Conservation (phyloP, 208 protist genomes). For the Leishmania turanica region DNA sequence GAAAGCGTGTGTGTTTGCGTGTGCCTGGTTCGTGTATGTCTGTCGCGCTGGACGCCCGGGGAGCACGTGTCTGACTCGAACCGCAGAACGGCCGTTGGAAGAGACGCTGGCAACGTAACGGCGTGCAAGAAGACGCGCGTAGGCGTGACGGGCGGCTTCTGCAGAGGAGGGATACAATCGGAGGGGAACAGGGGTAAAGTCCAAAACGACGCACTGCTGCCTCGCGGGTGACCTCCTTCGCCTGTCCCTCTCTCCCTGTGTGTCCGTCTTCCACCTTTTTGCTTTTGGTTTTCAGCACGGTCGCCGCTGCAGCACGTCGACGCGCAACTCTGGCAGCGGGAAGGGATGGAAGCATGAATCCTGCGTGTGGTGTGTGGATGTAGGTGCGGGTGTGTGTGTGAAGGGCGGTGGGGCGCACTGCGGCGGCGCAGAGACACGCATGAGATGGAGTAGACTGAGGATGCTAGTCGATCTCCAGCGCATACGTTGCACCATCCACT, state of each 20-base stretch:
- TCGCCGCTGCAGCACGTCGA: too few species aligned
- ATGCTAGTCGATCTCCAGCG: slow-evolving; percentile 37
- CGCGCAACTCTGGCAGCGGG: background rate
- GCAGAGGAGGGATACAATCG: background rate
- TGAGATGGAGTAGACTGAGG: background rate
- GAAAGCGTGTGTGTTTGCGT: background rate
- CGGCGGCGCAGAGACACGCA: too few species aligned
- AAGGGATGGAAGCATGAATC: background rate
- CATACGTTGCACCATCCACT: slow-evolving; percentile 25
- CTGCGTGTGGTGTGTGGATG: background rate
- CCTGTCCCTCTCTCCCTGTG: too few species aligned
- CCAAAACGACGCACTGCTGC: too few species aligned
- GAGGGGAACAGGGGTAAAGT: too few species aligned
- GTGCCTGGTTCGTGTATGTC: background rate
- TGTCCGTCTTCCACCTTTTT: too few species aligned
- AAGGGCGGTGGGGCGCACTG: background rate
- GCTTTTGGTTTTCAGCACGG: too few species aligned
- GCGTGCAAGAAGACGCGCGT: background rate
- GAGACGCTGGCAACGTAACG: background rate
- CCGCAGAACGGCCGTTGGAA: background rate
- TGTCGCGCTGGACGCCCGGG: background rate
- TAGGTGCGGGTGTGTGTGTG: background rate
- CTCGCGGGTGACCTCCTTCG: too few species aligned
- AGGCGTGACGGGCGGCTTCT: too few species aligned
- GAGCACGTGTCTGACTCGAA: background rate